Base-by-base conservation (phyloP, 2,329 filamentous ascomycete species). In the Pochonia chlamydosporia region DNA sequence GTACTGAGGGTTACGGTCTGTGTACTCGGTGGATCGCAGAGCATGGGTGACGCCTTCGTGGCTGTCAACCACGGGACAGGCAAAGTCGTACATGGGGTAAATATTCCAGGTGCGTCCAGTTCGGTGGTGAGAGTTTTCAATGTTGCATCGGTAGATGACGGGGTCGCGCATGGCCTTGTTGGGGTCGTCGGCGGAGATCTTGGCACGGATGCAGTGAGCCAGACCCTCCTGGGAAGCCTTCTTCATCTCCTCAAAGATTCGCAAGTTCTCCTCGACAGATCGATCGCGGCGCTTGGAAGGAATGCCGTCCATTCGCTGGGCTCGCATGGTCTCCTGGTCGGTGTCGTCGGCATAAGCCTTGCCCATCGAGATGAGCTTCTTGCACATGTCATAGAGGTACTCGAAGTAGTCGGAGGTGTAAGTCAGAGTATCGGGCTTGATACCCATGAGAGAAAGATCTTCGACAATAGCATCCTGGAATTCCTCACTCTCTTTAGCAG, bases 381-480 rank as follows among this genome's bases (percentile, higher is more conserved):
- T 74, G 62, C 85, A 89, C 63, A 86, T 85, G 39, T 96, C 84
- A 69, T 96, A 95, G 13, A 99, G 79, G 64, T 91, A 79, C 60
- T 96, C 82, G 66, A 99, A 96, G 75, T 96, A 95, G 72, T 99
- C 91, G 59, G 88, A 95, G 2, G 93, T 96, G 72, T 92, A 95
- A 16, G 88, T 89, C 49, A 91, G 78, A 54, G 79, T 79, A 67
- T 96, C 92, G 20, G 91, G 88, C 69, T 87, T 88, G 67, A 99
- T 88, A 25, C 91, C 92, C 78, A 99, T 89, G 45, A 97, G 78
- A 43, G 84, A 82, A 43, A 96, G 79, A 67, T 99, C 93, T 71
- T 96, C 86, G 33, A 96, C 75, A 52, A 99, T 99, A 5, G 90
- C 80, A 68, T 97, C 90, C 65, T 97, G 85, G 65, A 85, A 99